Evolutionary conservation across 169 alveolate genomes (phyloP).

Genomic region (Pseudocohnilembus persalinus): DNA sequence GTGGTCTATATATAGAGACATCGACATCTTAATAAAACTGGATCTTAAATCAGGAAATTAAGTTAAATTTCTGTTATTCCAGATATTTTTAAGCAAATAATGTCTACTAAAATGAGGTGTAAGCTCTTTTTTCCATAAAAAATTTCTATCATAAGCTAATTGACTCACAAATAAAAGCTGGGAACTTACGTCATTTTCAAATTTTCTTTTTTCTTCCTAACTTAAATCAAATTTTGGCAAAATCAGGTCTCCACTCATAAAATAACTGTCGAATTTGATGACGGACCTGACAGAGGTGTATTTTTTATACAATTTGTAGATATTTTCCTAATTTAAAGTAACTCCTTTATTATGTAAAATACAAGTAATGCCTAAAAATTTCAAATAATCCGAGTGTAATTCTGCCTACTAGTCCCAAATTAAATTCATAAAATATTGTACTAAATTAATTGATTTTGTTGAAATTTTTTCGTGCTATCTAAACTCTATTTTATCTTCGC

Average conservation of each 20-base stretch:
- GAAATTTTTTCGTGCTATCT: slow-evolving; percentile 45
- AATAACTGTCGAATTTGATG: slow-evolving; percentile 10
- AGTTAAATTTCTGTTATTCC: slow-evolving; percentile 30
- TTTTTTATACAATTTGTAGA: slow-evolving; percentile 32
- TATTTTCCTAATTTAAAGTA: slow-evolving; percentile 34
- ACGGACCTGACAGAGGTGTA: background rate
- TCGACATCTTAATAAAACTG: slow-evolving; percentile 30
- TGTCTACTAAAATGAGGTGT: slow-evolving; percentile 38
- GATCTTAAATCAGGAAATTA: slow-evolving; percentile 14
- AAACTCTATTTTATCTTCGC: slow-evolving; percentile 19
- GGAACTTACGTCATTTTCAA: slow-evolving; percentile 18
- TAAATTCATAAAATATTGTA: slow-evolving; percentile 39
- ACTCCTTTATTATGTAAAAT: slow-evolving; percentile 20
- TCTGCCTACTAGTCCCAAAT: slow-evolving; percentile 45
- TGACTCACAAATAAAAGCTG: slow-evolving; percentile 15
- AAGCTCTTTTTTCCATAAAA: slow-evolving; percentile 44
- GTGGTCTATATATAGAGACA: slow-evolving; percentile 48
- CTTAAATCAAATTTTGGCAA: slow-evolving; percentile 19
- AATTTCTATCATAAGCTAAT: slow-evolving; percentile 33
- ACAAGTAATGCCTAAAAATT: slow-evolving; percentile 35
- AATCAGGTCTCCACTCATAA: slow-evolving; percentile 30
- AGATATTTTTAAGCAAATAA: slow-evolving; percentile 35
- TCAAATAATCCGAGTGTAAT: slow-evolving; percentile 31
- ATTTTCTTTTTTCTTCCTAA: slow-evolving; percentile 4
- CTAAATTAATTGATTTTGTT: slow-evolving; percentile 33